Conservation (phyloP, 1,139 yeast genomes). For the Taphrina wiesneri region DNA sequence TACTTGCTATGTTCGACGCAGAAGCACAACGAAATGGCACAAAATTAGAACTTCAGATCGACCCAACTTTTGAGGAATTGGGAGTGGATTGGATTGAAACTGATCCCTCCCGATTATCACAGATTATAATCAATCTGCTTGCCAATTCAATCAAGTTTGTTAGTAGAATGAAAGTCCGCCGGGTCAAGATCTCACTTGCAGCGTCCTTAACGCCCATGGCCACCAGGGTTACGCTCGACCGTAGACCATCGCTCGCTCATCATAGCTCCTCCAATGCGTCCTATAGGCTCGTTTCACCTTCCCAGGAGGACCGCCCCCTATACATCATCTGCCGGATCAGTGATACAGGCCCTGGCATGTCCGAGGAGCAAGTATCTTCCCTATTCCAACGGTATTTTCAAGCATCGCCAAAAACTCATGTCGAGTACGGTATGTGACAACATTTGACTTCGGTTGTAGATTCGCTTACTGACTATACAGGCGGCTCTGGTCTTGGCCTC, state of each 20-base stretch:
- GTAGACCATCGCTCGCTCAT: slow-evolving; percentile 1
- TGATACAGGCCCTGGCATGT: slow-evolving; percentile 65
- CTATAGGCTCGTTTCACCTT: not conserved
- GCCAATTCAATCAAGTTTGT: slow-evolving; percentile 63
- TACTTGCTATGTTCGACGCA: slow-evolving; percentile 39
- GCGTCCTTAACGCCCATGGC: slow-evolving; percentile 5
- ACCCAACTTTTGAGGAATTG: slow-evolving; percentile 21
- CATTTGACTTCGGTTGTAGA: slow-evolving; percentile 46
- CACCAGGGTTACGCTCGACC: not conserved
- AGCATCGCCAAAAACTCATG: slow-evolving; percentile 41
- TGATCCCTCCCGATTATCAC: slow-evolving; percentile 46
- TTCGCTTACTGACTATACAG: slow-evolving; percentile 55
- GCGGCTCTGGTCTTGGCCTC: slow-evolving; percentile 63
- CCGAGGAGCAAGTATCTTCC: slow-evolving; percentile 49
- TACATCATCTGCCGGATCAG: slow-evolving; percentile 49
- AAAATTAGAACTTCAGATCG: slow-evolving; percentile 32
- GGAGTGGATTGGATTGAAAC: slow-evolving; percentile 36
- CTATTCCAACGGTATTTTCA: slow-evolving; percentile 60
- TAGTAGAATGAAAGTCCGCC: not conserved
- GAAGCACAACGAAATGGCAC: slow-evolving; percentile 35
- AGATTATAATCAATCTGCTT: slow-evolving; percentile 82
- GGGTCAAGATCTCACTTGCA: not conserved
- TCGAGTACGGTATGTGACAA: slow-evolving; percentile 8
- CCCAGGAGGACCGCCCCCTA: not conserved
- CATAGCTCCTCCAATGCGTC: slow-evolving; percentile 1